Evolutionary conservation across 371 early-diverging fungal species (phyloP), one percentile per base, ranked within the genome.

Genomic region (Haplosporangium sp.): DNA sequence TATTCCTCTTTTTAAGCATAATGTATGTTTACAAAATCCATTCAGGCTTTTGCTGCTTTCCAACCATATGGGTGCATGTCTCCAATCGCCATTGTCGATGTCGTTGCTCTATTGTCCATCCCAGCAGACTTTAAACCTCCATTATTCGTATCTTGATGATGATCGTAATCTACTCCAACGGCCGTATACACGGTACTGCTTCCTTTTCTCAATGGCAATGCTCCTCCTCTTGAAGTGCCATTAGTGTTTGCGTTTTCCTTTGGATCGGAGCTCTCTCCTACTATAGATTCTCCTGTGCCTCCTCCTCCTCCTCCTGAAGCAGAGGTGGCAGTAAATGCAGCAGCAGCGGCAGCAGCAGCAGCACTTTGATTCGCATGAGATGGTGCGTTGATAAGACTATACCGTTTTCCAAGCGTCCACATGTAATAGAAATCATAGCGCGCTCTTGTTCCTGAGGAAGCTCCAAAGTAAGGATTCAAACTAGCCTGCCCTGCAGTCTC

Each of bases 331-430:
- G 42, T 53, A 13, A 44, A 42, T 4, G 68, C 35, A 35, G 61
- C 50, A 6, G 59, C 47, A 8, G 58, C 53, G 34, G 68, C 53
- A 9, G 48, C 37, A 4, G n/a, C 39, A 9, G 53, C 8, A 7
- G 38, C 39, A 20, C 20, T 27, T 13, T 19, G 39, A 13, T 17
- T 40, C 20, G 48, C 50, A 19, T 37, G n/a, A 37, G 48, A n/a
- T 1, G 58, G 58, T 47, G 44, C 44, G 1, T 71, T 55, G 57
- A 65, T 52, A 35, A 69, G 58, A 5, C 73, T 76, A 63, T 76
- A 82, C 1, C 82, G 82, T 1, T 77, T 77, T 34, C 77, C 77
- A 53, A 72, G 50, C 37, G 77, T 76, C 82, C 82, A 82, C 65
- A 72, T 65, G 61, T 61, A 69, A 37, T 82, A 82, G 3, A 77